Percentiles rank a stretch among this genome's conserved stretches.
Conservation (phyloP, 1,284 basidiomycete species). For the Amylostereum chailletii region DNA sequence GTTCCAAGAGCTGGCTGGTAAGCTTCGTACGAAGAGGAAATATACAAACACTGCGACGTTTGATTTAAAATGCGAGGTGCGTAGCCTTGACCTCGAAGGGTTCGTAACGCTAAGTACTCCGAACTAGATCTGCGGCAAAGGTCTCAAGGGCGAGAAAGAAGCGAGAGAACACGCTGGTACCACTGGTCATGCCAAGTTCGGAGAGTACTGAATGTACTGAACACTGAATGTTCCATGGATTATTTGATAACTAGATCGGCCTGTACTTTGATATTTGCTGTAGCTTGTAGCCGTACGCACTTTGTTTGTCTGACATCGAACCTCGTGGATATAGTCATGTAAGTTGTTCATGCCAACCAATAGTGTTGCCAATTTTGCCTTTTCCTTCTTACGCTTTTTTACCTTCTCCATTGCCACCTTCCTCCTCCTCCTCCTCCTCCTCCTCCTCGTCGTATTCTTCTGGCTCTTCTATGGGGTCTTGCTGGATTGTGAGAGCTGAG, state of each 20-base stretch:
- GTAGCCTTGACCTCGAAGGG: conserved; percentile 12
- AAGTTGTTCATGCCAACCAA: no score
- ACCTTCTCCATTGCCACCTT: conserved; percentile 9
- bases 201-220: conserved; percentile 59
- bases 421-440: conserved; percentile 14
- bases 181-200: conserved; percentile 84
- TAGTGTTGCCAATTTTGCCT: not conserved
- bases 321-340: no score
- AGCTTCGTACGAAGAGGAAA: conserved; percentile 67
- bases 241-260: not conserved
- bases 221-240: not conserved
- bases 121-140: conserved; percentile 59
- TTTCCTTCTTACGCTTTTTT: conserved; percentile 10
- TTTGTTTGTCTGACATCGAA: no score
- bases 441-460: conserved; percentile 25
- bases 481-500: conserved; percentile 1
- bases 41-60: conserved; percentile 91
- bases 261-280: no score
- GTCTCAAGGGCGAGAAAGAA: conserved; percentile 87
- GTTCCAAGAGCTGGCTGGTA: conserved; percentile 61
- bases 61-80: conserved; percentile 74
- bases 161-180: conserved; percentile 79
- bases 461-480: conserved; percentile 5
- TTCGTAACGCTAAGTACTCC: conserved; percentile 23
- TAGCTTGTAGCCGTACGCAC: no score